phyloP scores from a whole-genome alignment of 23 red algal species.

The Agarophyton chilense region DNA sequence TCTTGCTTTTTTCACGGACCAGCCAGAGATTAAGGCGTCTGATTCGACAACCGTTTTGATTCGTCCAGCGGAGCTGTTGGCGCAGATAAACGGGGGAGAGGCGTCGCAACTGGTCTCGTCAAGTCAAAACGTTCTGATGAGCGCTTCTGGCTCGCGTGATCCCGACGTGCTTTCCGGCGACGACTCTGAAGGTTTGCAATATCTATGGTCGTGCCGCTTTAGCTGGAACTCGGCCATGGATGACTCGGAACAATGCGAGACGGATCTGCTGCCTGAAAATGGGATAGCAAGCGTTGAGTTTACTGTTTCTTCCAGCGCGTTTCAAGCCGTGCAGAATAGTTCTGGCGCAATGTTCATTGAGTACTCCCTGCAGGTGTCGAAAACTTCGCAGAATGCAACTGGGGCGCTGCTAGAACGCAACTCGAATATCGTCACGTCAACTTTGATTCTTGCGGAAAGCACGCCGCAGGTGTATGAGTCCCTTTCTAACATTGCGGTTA shows the following conservation, averaged over 20 bases:
- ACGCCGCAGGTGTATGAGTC: slow-evolving; percentile 12
- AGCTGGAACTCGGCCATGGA: slow-evolving; percentile 22
- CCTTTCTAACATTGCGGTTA: slow-evolving; percentile 37
- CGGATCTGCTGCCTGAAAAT: slow-evolving; percentile 3
- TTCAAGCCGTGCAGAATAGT: slow-evolving; percentile 25
- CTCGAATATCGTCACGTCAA: slow-evolving; percentile 14
- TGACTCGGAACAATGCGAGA: slow-evolving; percentile 17
- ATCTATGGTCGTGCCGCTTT: slow-evolving; percentile 60
- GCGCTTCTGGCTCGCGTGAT: slow-evolving; percentile 35
- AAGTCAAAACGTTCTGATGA: slow-evolving; percentile 24
- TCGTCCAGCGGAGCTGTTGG: slow-evolving; percentile 35
- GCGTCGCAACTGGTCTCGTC: slow-evolving; percentile 17
- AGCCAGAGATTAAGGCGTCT: slow-evolving; percentile 41
- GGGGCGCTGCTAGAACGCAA: slow-evolving; percentile 19
- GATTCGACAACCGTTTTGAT: slow-evolving; percentile 48
- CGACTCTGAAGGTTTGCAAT: slow-evolving; percentile 28
- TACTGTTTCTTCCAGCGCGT: slow-evolving; percentile 4
- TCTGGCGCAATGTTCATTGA: slow-evolving; percentile 34
- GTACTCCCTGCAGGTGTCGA: slow-evolving; percentile 50
- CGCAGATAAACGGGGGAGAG: slow-evolving; percentile 65
- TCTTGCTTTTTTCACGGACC: slow-evolving; percentile 48
- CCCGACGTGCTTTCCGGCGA: slow-evolving; percentile 58
- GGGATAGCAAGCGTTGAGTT: not conserved
- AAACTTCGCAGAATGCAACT: slow-evolving; percentile 47
- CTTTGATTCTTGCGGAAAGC: slow-evolving; percentile 32